Base-by-base conservation (phyloP, 2,329 filamentous ascomycete genomes). In the Knufia petricola region DNA sequence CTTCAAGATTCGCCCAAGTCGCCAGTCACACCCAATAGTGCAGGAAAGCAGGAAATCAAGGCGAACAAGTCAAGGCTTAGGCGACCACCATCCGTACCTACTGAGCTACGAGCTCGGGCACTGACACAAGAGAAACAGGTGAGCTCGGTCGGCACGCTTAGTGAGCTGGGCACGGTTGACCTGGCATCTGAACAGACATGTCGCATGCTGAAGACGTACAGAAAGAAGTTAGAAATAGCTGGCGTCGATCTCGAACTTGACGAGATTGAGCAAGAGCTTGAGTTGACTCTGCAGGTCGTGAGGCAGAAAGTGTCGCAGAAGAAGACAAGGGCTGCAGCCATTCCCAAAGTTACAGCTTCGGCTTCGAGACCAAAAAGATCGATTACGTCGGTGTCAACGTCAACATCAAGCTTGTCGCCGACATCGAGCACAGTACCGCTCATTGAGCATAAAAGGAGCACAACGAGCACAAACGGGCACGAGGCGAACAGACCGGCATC, bases 211-310 rank as follows among this genome's bases (percentile, higher is more conserved):
- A 71, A 73, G 39, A 70, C 73, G 0, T 82, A 80, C 57, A 69
- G 78, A 15, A 80, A 78, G 60, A 77, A 77, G 15, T 67, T 67
- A 4, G 70, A 69, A 23, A 31, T 38, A 15, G 53, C 48, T 20
- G 67, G 61, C 1, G 73, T 77, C 19, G 63, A 62, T 9, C 61
- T 78, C 21, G 70, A 76, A 34, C 63, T 69, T 1, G 66, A 69
- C 44, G 77, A 80, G 47, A 64, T 82, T 1, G 76, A 81, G 54
- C 67, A 69, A 19, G 79, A 82, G 59, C 65, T 82, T 10, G 70
- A 70, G 24, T 61, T 69, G 3, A 74, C 73, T 2, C 61, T 68
- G 13, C 59, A 68, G 28, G 66, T 63, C 3, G 59, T 76, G 3
- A 66, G 66, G 4, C 70, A 73, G 44, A 64, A 62, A 47, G 48